Evolutionary conservation across 495 filamentous ascomycete species (phyloP).

Genomic region (Ascodesmis nigricans): DNA sequence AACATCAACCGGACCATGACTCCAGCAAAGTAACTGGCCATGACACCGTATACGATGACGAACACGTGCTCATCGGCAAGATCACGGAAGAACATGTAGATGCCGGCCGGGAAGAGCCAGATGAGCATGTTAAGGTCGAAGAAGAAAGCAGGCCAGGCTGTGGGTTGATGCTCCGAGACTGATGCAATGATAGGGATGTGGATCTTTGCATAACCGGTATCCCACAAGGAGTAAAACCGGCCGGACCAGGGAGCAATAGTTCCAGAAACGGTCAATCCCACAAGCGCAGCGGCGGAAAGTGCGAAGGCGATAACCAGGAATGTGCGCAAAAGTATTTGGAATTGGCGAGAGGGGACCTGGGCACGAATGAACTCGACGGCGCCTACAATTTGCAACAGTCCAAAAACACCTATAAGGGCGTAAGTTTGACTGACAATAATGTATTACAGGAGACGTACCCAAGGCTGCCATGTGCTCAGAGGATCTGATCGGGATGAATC

Average conservation of each 20-base stretch:
- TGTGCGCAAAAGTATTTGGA: conserved; percentile 61
- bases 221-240: conserved; percentile 98
- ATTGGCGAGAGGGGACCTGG: conserved; percentile 76
- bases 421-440: neutral
- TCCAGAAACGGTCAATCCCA: conserved; percentile 64
- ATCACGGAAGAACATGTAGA: conserved; percentile 92
- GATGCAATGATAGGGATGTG: conserved; percentile 99
- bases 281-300: conserved; percentile 46
- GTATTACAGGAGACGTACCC: conserved; percentile 32
- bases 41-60: conserved; percentile 84
- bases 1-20: conserved; percentile 99
- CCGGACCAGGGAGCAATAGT: conserved; percentile 96
- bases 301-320: conserved; percentile 57
- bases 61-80: conserved; percentile 96
- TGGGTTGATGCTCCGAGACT: conserved; percentile 97
- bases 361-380: conserved; percentile 80
- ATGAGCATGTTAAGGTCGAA: conserved; percentile 97
- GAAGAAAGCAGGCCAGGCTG: conserved; percentile 99
- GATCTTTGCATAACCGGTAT: conserved; percentile 97
- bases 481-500: conserved; percentile 85
- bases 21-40: conserved; percentile 92
- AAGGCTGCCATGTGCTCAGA: conserved; percentile 98
- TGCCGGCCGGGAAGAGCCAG: conserved; percentile 96
- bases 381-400: conserved; percentile 78
- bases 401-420: conserved; percentile 62